These are phyloP conservation scores for Dothistroma septosporum DNA, from an alignment of 2,329 filamentous ascomycete species.

Conservation along the genomic window DNA sequence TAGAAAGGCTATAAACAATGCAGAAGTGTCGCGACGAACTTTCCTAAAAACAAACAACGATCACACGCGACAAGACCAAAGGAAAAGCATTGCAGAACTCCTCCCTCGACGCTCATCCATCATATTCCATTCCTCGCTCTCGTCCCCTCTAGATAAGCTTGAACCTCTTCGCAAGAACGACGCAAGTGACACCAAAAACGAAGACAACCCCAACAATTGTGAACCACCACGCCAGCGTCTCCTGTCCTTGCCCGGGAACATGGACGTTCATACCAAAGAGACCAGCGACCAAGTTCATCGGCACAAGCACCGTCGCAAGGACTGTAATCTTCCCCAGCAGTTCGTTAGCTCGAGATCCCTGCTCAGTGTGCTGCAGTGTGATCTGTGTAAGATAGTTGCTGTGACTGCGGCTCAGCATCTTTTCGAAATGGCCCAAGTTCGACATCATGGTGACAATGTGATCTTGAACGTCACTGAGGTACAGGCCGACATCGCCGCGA, in stretches of 20 bases:
- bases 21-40: neutral
- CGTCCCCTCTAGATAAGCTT: slow-evolving; percentile 36
- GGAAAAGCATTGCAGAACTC: neutral
- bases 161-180: slow-evolving; percentile 42
- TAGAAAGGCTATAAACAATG: neutral
- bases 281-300: slow-evolving; percentile 85
- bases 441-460: slow-evolving; percentile 99
- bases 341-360: slow-evolving; percentile 83
- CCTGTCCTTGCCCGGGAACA: slow-evolving; percentile 58
- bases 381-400: slow-evolving; percentile 95
- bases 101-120: neutral
- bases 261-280: slow-evolving; percentile 83
- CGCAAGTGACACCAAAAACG: slow-evolving; percentile 38
- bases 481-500: slow-evolving; percentile 92
- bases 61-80: neutral
- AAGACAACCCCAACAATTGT: slow-evolving; percentile 57
- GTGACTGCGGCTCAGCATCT: slow-evolving; percentile 91
- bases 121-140: neutral
- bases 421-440: slow-evolving; percentile 91
- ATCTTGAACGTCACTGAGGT: slow-evolving; percentile 95
- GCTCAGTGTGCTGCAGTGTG: slow-evolving; percentile 82
- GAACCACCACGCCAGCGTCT: slow-evolving; percentile 55
- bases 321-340: slow-evolving; percentile 93
- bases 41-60: neutral
- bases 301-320: slow-evolving; percentile 90